Evolutionary conservation across 495 filamentous ascomycete species (phyloP), one percentile per base, ranked within the genome.

Genomic region (Extremus antarcticus): DNA sequence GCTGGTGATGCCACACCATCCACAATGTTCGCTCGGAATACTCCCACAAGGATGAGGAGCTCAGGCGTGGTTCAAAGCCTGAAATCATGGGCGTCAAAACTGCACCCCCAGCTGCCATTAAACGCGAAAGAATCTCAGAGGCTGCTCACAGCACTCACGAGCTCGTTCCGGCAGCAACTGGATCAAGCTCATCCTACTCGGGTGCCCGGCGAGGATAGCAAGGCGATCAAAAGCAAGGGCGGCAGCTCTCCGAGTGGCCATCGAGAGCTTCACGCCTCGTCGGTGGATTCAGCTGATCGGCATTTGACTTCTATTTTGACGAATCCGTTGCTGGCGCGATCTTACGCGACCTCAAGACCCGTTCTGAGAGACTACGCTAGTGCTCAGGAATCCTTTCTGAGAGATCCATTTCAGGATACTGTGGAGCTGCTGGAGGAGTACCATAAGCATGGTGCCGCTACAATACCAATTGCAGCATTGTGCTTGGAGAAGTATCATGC

Each of bases 161-260:
- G 74, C 3, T 90, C 86, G n/a, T 94, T 94, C 68, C 80, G 83
- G 52, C 71, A 76, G 38, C 82, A 86, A 32, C 75, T 94, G 29
- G 85, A 90, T 63, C 71, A 68, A 38, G 78, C 85, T 60, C 78
- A 88, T 63, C 68, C 70, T 21, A 24, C 51, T 11, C n/a, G 20
- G 10, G 25, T 11, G 46, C 50, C 13, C 32, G 50, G 7, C 23
- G 58, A 47, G 50, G 47, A 47, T n/a, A 40, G 32, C 13, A 41
- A 38, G 3, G 19, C 22, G 4, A 43, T n/a, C n/a, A 1, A 19
- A 11, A 25, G 1, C 3, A 38, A 24, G 4, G 38, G 10, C 23
- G 29, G 35, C 3, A 38, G 32, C 15, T 46, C 47, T n/a, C 9
- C 23, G 16, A n/a, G 17, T 16, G 13, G 19, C 35, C 39, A n/a